Percentiles rank a stretch among this genome's conserved stretches.
Evolutionary conservation across 169 alveolate species (phyloP).

Genomic region (Plasmodium falciparum): DNA sequence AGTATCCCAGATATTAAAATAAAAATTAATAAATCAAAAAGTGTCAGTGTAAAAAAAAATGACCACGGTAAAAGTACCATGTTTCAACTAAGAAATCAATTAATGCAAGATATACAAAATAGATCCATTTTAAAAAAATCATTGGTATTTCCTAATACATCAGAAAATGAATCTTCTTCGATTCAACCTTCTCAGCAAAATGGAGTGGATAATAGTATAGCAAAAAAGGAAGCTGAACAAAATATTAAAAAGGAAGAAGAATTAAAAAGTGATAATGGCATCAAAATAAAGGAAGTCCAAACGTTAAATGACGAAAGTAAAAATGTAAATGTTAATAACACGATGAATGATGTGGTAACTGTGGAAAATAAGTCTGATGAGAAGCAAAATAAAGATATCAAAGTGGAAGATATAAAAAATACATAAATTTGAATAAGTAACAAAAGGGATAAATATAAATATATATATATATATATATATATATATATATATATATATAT

Average conservation of each 20-base stretch:
- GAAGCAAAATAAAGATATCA: neutral
- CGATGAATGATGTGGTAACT: neutral
- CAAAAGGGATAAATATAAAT: neutral
- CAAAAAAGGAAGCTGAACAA: neutral
- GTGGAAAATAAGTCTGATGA: neutral
- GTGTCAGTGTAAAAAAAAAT: slow-evolving; percentile 15
- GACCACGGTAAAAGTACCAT: slow-evolving; percentile 29
- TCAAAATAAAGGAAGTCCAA: slow-evolving; percentile 2
- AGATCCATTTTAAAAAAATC: slow-evolving; percentile 8
- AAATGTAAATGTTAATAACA: neutral
- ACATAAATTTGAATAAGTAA: neutral
- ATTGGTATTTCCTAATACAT: neutral
- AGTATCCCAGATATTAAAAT: neutral
- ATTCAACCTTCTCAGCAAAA: neutral
- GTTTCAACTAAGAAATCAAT: slow-evolving; percentile 50
- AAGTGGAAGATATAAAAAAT: neutral
- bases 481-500: slow-evolving; percentile 13
- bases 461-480: slow-evolving; percentile 11
- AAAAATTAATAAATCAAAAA: slow-evolving; percentile 20
- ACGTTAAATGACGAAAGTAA: slow-evolving; percentile 2
- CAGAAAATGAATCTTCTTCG: neutral
- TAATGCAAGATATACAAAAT: slow-evolving; percentile 45
- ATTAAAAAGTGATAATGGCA: neutral
- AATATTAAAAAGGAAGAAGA: neutral
- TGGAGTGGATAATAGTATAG: neutral